phyloP scores from a whole-genome alignment of 225 moss, liverwort and hornwort genomes.

The Sphagnum tenellum region DNA sequence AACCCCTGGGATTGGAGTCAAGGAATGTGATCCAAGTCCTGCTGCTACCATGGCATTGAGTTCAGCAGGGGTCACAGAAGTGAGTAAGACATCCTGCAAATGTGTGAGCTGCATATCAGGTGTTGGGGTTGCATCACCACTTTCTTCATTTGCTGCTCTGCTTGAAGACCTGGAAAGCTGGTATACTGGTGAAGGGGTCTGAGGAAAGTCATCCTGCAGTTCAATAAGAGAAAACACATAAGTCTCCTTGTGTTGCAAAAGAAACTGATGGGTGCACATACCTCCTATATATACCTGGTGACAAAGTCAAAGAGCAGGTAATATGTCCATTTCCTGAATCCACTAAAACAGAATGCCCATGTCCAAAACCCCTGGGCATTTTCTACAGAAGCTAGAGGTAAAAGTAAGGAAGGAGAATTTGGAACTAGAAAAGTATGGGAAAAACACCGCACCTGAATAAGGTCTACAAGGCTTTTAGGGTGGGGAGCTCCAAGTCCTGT shows the following conservation, averaged over 20 bases:
- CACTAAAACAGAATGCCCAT: too few species aligned
- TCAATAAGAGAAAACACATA: too few species aligned
- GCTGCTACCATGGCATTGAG: conserved; percentile 26
- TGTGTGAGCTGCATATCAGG: conserved; percentile 79
- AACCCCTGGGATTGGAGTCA: conserved; percentile 70
- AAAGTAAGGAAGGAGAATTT: too few species aligned
- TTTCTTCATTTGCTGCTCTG: conserved; percentile 67
- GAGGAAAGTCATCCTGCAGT: conserved; percentile 9
- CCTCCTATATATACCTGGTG: too few species aligned
- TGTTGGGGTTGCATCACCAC: conserved; percentile 35
- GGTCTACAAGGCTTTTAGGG: conserved; percentile 93
- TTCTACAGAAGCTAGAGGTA: too few species aligned
- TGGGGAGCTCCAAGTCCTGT: conserved; percentile 61
- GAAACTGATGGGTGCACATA: too few species aligned
- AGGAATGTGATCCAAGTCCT: conserved; percentile 71
- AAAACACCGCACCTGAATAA: conserved; percentile 92
- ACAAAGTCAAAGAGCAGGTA: too few species aligned
- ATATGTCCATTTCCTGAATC: too few species aligned
- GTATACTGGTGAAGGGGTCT: conserved; percentile 8
- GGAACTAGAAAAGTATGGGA: too few species aligned
- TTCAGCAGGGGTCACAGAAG: conserved; percentile 34
- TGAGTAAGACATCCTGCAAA: conserved; percentile 55
- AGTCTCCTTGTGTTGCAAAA: too few species aligned
- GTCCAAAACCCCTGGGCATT: too few species aligned
- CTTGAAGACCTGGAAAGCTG: conserved; percentile 45